A percentile compares a stretch with the other conserved stretches of the same genome.
These are phyloP conservation scores for Geranomyces variabilis DNA, from an alignment of 192 early-diverging fungal genomes.

Conservation along the genomic window DNA sequence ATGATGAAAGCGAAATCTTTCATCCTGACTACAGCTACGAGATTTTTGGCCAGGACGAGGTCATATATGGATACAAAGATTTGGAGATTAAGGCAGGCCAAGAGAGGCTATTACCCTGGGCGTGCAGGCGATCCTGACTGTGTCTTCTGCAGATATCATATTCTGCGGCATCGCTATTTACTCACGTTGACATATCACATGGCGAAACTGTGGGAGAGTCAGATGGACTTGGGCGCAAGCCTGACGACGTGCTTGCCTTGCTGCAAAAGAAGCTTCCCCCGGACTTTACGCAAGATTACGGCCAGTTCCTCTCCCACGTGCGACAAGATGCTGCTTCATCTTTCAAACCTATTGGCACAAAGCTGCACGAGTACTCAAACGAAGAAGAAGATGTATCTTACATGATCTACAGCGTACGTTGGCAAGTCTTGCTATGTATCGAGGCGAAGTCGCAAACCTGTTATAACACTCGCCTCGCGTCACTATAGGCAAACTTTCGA, in stretches of 20 bases:
- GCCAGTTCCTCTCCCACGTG: constrained; percentile 68
- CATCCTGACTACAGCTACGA: constrained; percentile 86
- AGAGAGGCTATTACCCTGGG: too few relatives aligned
- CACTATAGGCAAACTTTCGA: constrained; percentile 60
- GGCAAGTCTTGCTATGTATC: neutral
- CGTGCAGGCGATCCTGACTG: too few relatives aligned
- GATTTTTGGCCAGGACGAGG: constrained; percentile 86
- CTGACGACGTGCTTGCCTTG: constrained; percentile 54
- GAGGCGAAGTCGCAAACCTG: neutral
- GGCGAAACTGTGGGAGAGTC: constrained; percentile 52
- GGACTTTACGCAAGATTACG: constrained; percentile 57
- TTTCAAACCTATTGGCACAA: constrained; percentile 81
- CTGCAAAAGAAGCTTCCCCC: constrained; percentile 59
- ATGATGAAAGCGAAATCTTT: constrained; percentile 50
- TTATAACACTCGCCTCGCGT: neutral
- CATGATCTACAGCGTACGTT: constrained; percentile 74
- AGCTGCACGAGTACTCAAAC: constrained; percentile 69
- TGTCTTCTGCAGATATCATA: constrained; percentile 83
- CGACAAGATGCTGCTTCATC: constrained; percentile 57
- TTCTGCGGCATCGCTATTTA: constrained; percentile 75
- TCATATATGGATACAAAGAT: constrained; percentile 88
- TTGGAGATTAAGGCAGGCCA: constrained; percentile 63
- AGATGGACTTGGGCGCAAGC: constrained; percentile 13
- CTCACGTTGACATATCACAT: constrained; percentile 70
- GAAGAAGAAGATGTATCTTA: constrained; percentile 49